Evolutionary conservation across 2,329 filamentous ascomycete genomes (phyloP), one percentile per base, ranked within the genome.

Genomic region (Bipolaris bicolor): DNA sequence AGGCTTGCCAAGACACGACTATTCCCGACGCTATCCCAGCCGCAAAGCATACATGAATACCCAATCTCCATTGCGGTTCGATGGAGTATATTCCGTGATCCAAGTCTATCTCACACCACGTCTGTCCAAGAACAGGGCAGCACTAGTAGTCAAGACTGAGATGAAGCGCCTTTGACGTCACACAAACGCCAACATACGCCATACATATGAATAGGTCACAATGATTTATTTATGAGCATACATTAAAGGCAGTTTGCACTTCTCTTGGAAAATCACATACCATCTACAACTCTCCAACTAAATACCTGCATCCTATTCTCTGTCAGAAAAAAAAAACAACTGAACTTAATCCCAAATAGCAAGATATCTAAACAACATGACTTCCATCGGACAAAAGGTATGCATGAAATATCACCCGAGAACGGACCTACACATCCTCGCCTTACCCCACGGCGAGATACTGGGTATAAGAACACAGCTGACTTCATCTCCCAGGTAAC

Each of bases 401-500:
- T 44, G 55, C 13, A 18, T 11, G 5, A 18, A 13, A 18, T 29
- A 29, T 16, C 16, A 29, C 22, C 18, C 18, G n/a, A 33, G n/a
- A 34, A 11, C 39, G 34, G 16, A 3, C 33, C 18, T 16, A 5
- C 13, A 18, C 9, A 18, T 1, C 16, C n/a, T 15, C 7, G 6
- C 11, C 15, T 52, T 41, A 57, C 36, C 41, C 41, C 26, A 11
- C n/a, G 4, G 7, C 0, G 15, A 18, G 41, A 48, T 26, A 3
- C 18, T 4, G 45, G 10, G 24, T 16, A 11, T 39, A 29, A 26
- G 40, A 37, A 13, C 15, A 49, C 49, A n/a, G 50, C 60, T 64
- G 43, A 64, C 18, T 22, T 15, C 18, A 18, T 15, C 26, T 7
- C 3, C 4, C 37, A 81, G 75, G 71, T 79, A 62, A 84, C 80